Base-by-base conservation (phyloP, 345 rosid genomes). In the Hibiscus syriacus region DNA sequence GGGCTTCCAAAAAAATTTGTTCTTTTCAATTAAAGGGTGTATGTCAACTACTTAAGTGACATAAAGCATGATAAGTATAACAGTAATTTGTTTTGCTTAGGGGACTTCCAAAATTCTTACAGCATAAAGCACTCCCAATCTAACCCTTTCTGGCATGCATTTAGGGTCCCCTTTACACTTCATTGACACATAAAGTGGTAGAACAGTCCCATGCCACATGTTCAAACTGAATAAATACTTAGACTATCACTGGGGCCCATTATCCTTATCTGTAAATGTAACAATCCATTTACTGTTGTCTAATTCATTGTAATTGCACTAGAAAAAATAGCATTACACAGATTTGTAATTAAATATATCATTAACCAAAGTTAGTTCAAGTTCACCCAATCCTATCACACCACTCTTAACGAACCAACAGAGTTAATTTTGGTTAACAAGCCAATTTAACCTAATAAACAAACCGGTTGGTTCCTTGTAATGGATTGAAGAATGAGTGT, bases 191-290 rank as follows among this genome's bases (percentile, higher is more conserved):
- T 43, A 59, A 69, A 23, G 66, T 13, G 48, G 32, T 57, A 69
- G 25, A 29, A 22, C 30, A 70, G 16, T 49, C 20, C 23, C 66
- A 60, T 14, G 36, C 58, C 65, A 60, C 16, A 22, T 48, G 67
- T 60, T 36, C 55, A 23, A 58, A 59, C 34, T 2, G 60, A 46
- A 69, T 46, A 39, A 9, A 12, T 55, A 41, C 5, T 5, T 68
- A n/a, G 5, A n/a, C 64, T 68, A 14, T 68, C 64, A n/a, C 53
- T 55, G 71, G 64, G 61, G 11, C 71, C 64, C 36, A 55, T 38
- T 55, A 3, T 67, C 22, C 26, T 36, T 36, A 19, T 55, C 25
- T 20, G 36, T 4, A 17, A n/a, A 26, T 7, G 19, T 55, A 49
- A 65, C 69, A 49, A 43, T 49, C 17, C 43, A 49, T 65, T n/a